A percentile compares a stretch with the other conserved stretches of the same genome.
Evolutionary conservation across 257 asterid species (phyloP).

Genomic region (Cynanchum wilfordii): DNA sequence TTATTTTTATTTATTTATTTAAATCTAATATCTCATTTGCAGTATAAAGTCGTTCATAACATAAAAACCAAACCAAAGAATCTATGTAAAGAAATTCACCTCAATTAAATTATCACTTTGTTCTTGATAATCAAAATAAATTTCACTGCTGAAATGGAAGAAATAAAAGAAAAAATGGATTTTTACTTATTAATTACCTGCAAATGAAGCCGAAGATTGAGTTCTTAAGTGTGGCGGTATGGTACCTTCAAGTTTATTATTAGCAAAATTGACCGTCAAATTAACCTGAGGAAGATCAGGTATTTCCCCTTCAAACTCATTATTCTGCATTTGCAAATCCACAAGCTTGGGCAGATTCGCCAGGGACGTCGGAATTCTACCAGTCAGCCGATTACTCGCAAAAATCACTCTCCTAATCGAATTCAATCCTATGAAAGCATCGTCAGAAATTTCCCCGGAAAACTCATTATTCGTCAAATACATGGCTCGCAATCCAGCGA

Average conservation of each 20-base stretch:
- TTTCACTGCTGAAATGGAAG: no score
- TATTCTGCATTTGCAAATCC: conserved; percentile 47
- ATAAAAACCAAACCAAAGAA: no score
- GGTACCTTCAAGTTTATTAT: conserved; percentile 45
- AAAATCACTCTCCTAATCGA: conserved; percentile 40
- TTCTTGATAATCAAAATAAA: no score
- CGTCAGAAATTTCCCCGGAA: conserved; percentile 44
- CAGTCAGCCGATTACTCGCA: conserved; percentile 35
- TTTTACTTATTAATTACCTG: conserved; percentile 28
- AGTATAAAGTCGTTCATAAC: no score
- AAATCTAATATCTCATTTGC: no score
- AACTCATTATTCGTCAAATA: conserved; percentile 48
- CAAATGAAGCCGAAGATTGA: conserved; percentile 32
- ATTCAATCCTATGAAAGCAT: conserved; percentile 49
- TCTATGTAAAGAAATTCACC: no score
- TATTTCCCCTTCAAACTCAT: conserved; percentile 39
- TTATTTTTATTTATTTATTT: no score
- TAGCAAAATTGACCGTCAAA: conserved; percentile 37
- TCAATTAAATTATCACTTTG: no score
- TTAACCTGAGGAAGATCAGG: conserved; percentile 51
- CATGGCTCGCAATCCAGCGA: conserved; percentile 38
- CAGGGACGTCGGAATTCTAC: conserved; percentile 51
- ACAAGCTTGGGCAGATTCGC: conserved; percentile 40
- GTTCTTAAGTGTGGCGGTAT: conserved; percentile 34
- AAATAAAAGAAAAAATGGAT: no score